Conservation (phyloP, 1,284 basidiomycete genomes). For the Trichosporon faecale region DNA sequence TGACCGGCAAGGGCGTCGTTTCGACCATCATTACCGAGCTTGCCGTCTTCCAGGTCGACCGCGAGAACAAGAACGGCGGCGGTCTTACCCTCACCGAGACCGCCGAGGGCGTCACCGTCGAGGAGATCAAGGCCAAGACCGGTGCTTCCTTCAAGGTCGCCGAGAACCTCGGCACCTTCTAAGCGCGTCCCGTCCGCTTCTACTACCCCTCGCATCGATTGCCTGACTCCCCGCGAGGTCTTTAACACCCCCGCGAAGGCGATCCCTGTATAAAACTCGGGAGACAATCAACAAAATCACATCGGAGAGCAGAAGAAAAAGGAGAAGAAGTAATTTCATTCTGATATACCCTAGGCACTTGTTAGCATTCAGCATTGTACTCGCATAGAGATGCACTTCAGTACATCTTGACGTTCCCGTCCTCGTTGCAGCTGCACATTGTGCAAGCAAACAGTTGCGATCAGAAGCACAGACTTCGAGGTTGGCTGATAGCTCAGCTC, state of each 20-base stretch:
- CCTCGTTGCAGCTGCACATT: neutral
- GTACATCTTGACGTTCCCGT: neutral
- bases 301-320: neutral
- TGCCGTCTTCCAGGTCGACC: slow-evolving; percentile 82
- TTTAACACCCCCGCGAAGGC: neutral
- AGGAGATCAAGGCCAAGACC: slow-evolving; percentile 82
- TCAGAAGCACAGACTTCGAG: neutral
- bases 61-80: slow-evolving; percentile 58
- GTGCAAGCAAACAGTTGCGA: too few relatives aligned
- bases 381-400: slow-evolving; percentile 5
- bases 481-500: too few relatives aligned
- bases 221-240: neutral
- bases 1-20: slow-evolving; percentile 82
- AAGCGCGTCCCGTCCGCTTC: slow-evolving; percentile 12
- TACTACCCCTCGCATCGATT: neutral
- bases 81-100: slow-evolving; percentile 75
- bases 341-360: slow-evolving; percentile 1
- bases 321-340: neutral
- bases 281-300: neutral
- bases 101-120: slow-evolving; percentile 74
- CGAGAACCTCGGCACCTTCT: slow-evolving; percentile 39
- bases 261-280: neutral
- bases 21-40: slow-evolving; percentile 90
- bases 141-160: slow-evolving; percentile 67
- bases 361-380: slow-evolving; percentile 9